Evolutionary conservation across 768 basidiomycete species (phyloP).

Genomic region (Asterophora lycoperdoides): DNA sequence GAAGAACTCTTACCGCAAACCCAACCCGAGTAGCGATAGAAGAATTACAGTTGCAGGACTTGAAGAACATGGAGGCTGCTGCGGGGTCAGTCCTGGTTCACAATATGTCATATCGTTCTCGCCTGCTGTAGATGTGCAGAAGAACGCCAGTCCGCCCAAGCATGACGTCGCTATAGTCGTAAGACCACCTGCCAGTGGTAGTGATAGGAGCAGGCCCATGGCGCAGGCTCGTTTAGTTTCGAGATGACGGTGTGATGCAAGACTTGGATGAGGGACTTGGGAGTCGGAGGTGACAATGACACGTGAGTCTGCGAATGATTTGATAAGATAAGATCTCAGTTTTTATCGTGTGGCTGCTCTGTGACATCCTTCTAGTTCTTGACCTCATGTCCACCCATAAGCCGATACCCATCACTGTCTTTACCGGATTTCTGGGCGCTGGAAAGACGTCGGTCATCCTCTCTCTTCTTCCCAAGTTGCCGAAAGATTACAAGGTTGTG

Average conservation of each 20-base stretch:
- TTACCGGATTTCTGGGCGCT: slow-evolving; percentile 90
- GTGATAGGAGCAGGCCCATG: slow-evolving; percentile 74
- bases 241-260: slow-evolving; percentile 1
- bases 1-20: slow-evolving; percentile 64
- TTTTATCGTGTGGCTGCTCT: too few species aligned
- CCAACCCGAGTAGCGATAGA: slow-evolving; percentile 97
- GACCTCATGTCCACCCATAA: slow-evolving; percentile 3
- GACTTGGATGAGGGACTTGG: too few species aligned
- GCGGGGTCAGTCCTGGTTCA: slow-evolving; percentile 10
- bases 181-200: slow-evolving; percentile 66
- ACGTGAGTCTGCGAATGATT: too few species aligned
- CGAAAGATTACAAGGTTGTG: slow-evolving; percentile 83
- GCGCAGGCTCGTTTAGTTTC: slow-evolving; percentile 1
- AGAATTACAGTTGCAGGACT: slow-evolving; percentile 98
- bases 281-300: too few species aligned
- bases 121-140: slow-evolving; percentile 85
- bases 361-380: too few species aligned
- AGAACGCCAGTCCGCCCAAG: slow-evolving; percentile 78
- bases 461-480: slow-evolving; percentile 75
- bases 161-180: slow-evolving; percentile 79
- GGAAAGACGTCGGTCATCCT: slow-evolving; percentile 82
- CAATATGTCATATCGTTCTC: slow-evolving; percentile 13
- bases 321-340: too few species aligned
- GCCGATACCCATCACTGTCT: slow-evolving; percentile 83
- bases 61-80: slow-evolving; percentile 92